These are phyloP conservation scores for Hemileia vastatrix DNA, from an alignment of 1,284 basidiomycete genomes.

Conservation along the genomic window DNA sequence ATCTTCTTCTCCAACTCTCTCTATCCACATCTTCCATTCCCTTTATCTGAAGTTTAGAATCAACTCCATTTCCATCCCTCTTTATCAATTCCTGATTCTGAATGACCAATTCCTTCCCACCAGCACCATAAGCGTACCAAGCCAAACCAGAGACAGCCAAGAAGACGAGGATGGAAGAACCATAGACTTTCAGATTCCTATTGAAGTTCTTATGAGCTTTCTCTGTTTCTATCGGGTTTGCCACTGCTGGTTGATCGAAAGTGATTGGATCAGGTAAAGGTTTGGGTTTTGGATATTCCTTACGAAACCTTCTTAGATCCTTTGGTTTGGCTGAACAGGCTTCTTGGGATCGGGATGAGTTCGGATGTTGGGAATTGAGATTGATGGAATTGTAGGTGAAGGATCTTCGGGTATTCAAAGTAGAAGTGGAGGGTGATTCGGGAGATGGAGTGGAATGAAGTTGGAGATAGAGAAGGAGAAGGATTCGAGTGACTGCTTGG, in stretches of 20 bases:
- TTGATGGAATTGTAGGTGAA: too few relatives aligned
- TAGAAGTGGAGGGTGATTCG: too few relatives aligned
- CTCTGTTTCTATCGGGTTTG: conserved; percentile 37
- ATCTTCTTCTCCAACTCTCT: too few relatives aligned
- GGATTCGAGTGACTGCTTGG: too few relatives aligned
- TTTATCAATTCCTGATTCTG: not conserved
- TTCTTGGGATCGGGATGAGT: too few relatives aligned
- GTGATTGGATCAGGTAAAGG: conserved; percentile 34
- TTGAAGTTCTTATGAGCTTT: conserved; percentile 37
- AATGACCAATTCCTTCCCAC: not conserved
- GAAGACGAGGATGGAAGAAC: conserved; percentile 17
- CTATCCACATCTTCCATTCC: not conserved
- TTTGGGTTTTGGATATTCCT: too few relatives aligned
- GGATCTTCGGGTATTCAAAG: too few relatives aligned
- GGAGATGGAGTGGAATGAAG: too few relatives aligned
- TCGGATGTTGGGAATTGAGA: too few relatives aligned
- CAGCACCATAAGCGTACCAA: not conserved
- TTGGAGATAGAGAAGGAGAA: too few relatives aligned
- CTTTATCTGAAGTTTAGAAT: not conserved
- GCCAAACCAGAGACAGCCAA: conserved; percentile 20
- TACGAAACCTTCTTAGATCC: too few relatives aligned
- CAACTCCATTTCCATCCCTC: not conserved
- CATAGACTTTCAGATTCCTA: conserved; percentile 25
- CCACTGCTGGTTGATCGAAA: conserved; percentile 41
- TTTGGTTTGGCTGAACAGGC: too few relatives aligned